A percentile compares a stretch with the other conserved stretches of the same genome.
phyloP scores from a whole-genome alignment of 306 rosid genomes.

The Morella rubra region DNA sequence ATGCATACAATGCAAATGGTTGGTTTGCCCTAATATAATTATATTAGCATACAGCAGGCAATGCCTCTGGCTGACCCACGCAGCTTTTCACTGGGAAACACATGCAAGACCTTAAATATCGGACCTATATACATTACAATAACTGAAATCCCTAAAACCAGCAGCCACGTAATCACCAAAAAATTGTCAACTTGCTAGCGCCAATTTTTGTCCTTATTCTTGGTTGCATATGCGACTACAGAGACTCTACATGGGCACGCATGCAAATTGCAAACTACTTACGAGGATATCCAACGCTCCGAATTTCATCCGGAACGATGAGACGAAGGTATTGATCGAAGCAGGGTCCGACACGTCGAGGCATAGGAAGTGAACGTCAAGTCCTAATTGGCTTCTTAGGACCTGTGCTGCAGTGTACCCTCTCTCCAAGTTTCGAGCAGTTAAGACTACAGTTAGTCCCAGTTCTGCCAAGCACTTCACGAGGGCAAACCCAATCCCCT shows the following conservation, averaged over 20 bases:
- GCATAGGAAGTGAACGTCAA: constrained; percentile 38
- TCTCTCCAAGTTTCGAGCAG: constrained; percentile 59
- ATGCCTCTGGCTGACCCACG: no score
- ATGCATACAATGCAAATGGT: no score
- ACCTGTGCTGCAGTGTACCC: constrained; percentile 54
- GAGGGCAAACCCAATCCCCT: constrained; percentile 78
- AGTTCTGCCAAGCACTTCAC: constrained; percentile 61
- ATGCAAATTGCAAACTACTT: neutral
- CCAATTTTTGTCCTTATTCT: no score
- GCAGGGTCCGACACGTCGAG: constrained; percentile 72
- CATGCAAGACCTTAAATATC: no score
- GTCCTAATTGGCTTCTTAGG: constrained; percentile 48
- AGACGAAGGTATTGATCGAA: constrained; percentile 53
- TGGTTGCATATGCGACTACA: no score
- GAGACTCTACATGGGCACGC: neutral
- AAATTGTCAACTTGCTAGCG: no score
- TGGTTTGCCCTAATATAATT: no score
- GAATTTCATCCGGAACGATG: constrained; percentile 49
- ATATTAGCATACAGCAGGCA: no score
- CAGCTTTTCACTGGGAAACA: no score
- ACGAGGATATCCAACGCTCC: constrained; percentile 78
- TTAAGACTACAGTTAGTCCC: constrained; percentile 67
- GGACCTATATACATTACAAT: no score
- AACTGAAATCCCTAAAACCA: no score
- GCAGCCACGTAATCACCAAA: no score